phyloP scores from a whole-genome alignment of 2,329 filamentous ascomycete species.

The Sphaerulina populicola region DNA sequence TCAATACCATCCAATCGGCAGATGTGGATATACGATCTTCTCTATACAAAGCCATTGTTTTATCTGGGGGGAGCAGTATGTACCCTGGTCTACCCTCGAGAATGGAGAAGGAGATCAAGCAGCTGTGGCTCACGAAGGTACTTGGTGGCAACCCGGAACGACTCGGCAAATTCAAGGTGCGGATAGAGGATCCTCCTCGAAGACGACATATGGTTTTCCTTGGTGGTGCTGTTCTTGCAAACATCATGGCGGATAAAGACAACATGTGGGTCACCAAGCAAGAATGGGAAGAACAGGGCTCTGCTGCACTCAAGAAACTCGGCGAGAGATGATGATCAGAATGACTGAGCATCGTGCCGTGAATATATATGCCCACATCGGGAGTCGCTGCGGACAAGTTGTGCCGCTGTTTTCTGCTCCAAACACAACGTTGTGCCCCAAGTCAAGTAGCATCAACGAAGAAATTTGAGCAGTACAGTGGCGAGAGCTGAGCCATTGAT shows the following conservation, averaged over 20 bases:
- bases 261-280: conserved; percentile 98
- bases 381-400: not conserved
- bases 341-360: not conserved
- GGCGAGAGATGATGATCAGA: conserved; percentile 59
- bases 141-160: conserved; percentile 86
- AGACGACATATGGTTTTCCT: conserved; percentile 99
- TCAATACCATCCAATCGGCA: conserved; percentile 95
- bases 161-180: conserved; percentile 95
- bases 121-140: conserved; percentile 91
- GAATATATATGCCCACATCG: not conserved
- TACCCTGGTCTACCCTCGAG: conserved; percentile 91
- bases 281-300: conserved; percentile 92
- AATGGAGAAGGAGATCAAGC: conserved; percentile 97
- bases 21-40: conserved; percentile 92
- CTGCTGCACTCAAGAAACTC: conserved; percentile 79
- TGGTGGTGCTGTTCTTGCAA: conserved; percentile 89
- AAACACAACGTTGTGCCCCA: not conserved
- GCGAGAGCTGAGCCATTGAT: not conserved
- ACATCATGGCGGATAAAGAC: conserved; percentile 98
- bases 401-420: not conserved
- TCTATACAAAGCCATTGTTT: conserved; percentile 92
- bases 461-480: not conserved
- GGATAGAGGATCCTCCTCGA: conserved; percentile 94
- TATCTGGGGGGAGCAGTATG: conserved; percentile 97
- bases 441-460: not conserved